Evolutionary conservation across 208 protist species (phyloP), one percentile per base, ranked within the genome.

Genomic region (Leptomonas pyrrhocoris): DNA sequence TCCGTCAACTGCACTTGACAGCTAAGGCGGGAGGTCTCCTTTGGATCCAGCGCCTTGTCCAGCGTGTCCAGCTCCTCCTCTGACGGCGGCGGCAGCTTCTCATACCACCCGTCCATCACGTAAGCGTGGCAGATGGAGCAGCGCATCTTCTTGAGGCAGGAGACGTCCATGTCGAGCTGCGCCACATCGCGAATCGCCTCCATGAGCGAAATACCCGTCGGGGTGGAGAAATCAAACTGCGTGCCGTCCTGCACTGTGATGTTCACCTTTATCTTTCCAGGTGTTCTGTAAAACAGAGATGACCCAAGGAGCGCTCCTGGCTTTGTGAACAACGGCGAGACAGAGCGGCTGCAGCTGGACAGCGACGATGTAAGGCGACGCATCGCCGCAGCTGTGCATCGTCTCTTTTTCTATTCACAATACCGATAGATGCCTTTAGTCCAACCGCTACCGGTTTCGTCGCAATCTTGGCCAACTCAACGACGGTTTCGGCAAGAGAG

Each of bases 71-170:
- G 54, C 48, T 94, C 88, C 4, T 90, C 83, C 50, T 98, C 96
- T 5, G 65, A 79, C 25, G 45, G 56, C 23, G 34, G 57, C 28
- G 51, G 65, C 11, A 45, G 61, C 56, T 90, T 94, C 51, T 94
- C 73, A 56, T 85, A 98, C 68, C 81, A 78, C 56, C 85, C 79
- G 54, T 79, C 67, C 31, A 92, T 75, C 19, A 98, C 36, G 42
- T 97, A 88, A 18, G 98, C 92, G 57, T 98, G 96, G 68, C 97
- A 99, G n/a, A 96, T 98, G 27, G 86, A 96, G 71, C 97, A 99
- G 57, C 92, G 88, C 34, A 93, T 82, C 34, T 84, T 94, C 21
- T 84, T 85, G 16, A 97, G 85, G 60, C 96, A 98, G 19, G 95
- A 90, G 16, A 86, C 95, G 55, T 98, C 63, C 75, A 81, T 74